Evolutionary conservation across 2,329 filamentous ascomycete species (phyloP).

Genomic region (Stachybotrys echinatus): DNA sequence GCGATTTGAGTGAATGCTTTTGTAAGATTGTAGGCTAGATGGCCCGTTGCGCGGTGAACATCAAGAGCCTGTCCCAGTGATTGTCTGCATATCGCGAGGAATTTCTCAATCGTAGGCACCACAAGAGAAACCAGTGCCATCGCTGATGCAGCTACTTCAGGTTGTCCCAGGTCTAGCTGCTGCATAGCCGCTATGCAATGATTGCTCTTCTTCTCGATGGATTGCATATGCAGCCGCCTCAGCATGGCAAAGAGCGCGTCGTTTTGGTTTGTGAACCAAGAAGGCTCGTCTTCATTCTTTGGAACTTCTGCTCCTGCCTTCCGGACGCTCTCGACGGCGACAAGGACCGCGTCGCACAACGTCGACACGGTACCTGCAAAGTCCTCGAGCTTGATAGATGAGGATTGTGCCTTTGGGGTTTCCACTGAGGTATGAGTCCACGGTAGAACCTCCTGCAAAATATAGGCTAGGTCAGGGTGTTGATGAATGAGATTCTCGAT

Average conservation of each 20-base stretch:
- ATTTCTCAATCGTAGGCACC: constrained; percentile 71
- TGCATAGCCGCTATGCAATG: constrained; percentile 31
- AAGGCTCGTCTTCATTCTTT: constrained; percentile 26
- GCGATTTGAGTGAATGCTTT: constrained; percentile 76
- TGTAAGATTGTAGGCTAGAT: constrained; percentile 69
- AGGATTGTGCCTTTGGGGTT: constrained; percentile 4
- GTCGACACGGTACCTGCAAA: constrained; percentile 56
- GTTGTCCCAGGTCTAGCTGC: constrained; percentile 21
- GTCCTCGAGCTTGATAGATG: constrained; percentile 23
- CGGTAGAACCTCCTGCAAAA: constrained; percentile 58
- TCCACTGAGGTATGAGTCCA: constrained; percentile 48
- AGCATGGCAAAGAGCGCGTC: constrained; percentile 48
- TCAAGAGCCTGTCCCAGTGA: constrained; percentile 53
- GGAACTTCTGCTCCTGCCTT: constrained; percentile 41
- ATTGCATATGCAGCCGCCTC: constrained; percentile 52
- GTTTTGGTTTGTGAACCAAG: constrained; percentile 36
- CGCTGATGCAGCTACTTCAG: constrained; percentile 18
- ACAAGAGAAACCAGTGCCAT: constrained; percentile 25
- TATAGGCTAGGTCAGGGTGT: constrained; percentile 57
- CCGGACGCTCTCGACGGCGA: constrained; percentile 70
- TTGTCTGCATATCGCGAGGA: constrained; percentile 55
- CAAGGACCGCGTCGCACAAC: constrained; percentile 70
- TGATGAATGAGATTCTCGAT: constrained; percentile 31
- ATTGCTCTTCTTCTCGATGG: constrained; percentile 41
- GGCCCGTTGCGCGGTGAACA: constrained; percentile 66